Evolutionary conservation across 2,329 filamentous ascomycete species (phyloP).

Genomic region (Aspergillus fumigatiaffinis): DNA sequence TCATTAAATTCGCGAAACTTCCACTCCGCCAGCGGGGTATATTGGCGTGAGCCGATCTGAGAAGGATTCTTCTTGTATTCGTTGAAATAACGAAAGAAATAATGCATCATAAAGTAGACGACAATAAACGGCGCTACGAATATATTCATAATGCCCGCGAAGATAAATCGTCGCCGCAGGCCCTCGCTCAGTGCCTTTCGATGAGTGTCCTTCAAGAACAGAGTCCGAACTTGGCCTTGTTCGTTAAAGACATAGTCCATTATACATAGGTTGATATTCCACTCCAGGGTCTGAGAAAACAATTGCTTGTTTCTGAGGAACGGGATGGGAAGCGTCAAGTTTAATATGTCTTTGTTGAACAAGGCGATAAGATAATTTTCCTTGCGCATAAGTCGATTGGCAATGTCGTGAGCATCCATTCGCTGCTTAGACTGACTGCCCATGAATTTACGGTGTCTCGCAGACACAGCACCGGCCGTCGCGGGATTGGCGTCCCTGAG

Average conservation of each 20-base stretch:
- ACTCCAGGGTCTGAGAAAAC: slow-evolving; percentile 85
- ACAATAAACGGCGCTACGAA: slow-evolving; percentile 82
- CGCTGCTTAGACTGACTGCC: slow-evolving; percentile 88
- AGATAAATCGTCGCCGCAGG: slow-evolving; percentile 71
- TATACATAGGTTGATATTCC: slow-evolving; percentile 86
- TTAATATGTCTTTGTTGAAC: slow-evolving; percentile 93
- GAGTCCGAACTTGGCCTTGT: slow-evolving; percentile 76
- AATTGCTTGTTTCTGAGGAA: slow-evolving; percentile 75
- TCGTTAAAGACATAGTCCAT: slow-evolving; percentile 93
- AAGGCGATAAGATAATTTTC: slow-evolving; percentile 97
- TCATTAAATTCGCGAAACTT: slow-evolving; percentile 99
- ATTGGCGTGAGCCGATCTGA: slow-evolving; percentile 80
- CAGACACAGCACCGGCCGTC: slow-evolving; percentile 63
- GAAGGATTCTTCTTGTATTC: slow-evolving; percentile 95
- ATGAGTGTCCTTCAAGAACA: slow-evolving; percentile 80
- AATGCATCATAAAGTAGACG: slow-evolving; percentile 80
- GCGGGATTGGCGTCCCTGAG: slow-evolving; percentile 82
- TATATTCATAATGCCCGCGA: slow-evolving; percentile 81
- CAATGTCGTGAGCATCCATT: slow-evolving; percentile 94
- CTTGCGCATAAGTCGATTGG: slow-evolving; percentile 91
- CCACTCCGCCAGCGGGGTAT: slow-evolving; percentile 93
- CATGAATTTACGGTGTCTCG: slow-evolving; percentile 58
- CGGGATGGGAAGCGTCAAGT: slow-evolving; percentile 80
- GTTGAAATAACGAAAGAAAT: slow-evolving; percentile 94
- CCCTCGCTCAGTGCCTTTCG: slow-evolving; percentile 74